A percentile compares a stretch with the other conserved stretches of the same genome.
Evolutionary conservation across 345 rosid species (phyloP).

Genomic region (Rhodamnia argentea): DNA sequence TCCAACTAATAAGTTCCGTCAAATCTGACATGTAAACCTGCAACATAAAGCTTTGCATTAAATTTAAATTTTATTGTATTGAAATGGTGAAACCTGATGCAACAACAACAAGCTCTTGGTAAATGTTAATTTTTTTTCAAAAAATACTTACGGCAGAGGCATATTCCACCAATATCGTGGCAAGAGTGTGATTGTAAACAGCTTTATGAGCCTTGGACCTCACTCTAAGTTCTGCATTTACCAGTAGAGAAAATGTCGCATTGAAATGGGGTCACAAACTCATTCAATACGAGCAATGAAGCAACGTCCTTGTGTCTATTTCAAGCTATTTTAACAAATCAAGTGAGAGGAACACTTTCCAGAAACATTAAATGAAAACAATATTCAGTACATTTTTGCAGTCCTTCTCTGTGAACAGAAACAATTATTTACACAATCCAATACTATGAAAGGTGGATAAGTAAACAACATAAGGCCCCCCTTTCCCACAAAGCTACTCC

Average conservation of each 20-base stretch:
- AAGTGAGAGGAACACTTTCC: background rate
- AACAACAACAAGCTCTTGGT: background rate
- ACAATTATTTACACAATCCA: background rate
- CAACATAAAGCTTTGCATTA: background rate
- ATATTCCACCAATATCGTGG: slow-evolving; percentile 74
- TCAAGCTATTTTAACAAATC: background rate
- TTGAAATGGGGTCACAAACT: background rate
- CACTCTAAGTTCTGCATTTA: slow-evolving; percentile 36
- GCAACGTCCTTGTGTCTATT: background rate
- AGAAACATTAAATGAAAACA: background rate
- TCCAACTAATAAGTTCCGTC: slow-evolving; percentile 77
- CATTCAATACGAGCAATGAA: background rate
- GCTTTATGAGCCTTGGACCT: slow-evolving; percentile 19
- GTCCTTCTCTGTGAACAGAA: background rate
- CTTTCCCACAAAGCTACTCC: background rate
- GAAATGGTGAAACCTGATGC: background rate
- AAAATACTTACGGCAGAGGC: slow-evolving; percentile 73
- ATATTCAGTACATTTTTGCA: background rate
- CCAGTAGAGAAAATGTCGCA: background rate
- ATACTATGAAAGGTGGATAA: background rate
- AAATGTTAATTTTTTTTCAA: background rate
- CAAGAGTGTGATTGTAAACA: slow-evolving; percentile 73
- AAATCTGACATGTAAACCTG: slow-evolving; percentile 85
- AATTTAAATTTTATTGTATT: background rate
- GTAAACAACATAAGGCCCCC: background rate